Evolutionary conservation across 306 rosid genomes (phyloP).

Genomic region (Trifolium fragiferum): DNA sequence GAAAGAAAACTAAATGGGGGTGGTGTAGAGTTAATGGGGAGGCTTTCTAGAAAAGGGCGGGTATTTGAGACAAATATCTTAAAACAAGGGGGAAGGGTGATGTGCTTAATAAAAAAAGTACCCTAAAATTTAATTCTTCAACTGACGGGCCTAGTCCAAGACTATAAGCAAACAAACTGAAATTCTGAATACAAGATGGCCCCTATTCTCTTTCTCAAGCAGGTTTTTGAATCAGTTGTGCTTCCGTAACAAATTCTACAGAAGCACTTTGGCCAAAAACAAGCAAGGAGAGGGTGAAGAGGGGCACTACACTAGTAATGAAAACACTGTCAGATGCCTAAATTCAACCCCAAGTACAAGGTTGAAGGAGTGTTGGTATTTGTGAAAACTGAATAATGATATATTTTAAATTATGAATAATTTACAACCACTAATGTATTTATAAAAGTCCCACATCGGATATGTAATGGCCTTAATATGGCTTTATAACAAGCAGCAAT

Average conservation of each 20-base stretch:
- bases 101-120: not conserved
- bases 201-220: constrained; percentile 8
- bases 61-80: not conserved
- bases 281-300: constrained; percentile 2
- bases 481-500: too few species aligned
- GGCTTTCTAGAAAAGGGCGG: not conserved
- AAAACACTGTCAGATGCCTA: constrained; percentile 6
- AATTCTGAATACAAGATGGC: not conserved
- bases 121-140: not conserved
- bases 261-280: not conserved
- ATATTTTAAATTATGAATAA: too few species aligned
- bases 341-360: constrained; percentile 5
- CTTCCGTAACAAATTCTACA: not conserved
- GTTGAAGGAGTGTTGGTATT: not conserved
- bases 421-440: too few species aligned
- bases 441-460: too few species aligned
- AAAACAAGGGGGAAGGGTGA: not conserved
- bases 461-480: too few species aligned
- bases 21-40: not conserved
- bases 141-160: not conserved
- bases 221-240: not conserved
- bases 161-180: not conserved
- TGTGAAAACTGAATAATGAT: too few species aligned
- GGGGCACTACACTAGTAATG: not conserved
- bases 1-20: not conserved